phyloP scores from a whole-genome alignment of 2,329 filamentous ascomycete genomes.

The Arthrobotrys entomopaga region DNA sequence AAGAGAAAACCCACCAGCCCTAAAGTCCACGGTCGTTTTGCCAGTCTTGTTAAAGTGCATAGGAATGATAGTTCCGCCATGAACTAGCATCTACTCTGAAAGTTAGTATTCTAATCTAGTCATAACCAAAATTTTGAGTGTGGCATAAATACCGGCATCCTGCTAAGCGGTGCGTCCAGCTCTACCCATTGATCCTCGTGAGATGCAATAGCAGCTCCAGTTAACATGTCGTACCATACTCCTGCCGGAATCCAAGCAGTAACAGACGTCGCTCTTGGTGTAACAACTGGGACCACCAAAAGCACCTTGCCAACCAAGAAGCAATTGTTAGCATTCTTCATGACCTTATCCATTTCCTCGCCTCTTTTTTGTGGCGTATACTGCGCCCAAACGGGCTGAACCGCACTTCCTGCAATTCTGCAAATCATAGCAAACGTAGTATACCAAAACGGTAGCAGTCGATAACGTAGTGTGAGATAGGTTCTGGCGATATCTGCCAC shows the following conservation, averaged over 20 bases:
- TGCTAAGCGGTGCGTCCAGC: slow-evolving; percentile 21
- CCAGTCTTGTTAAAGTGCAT: slow-evolving; percentile 37
- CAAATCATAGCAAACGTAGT: slow-evolving; percentile 31
- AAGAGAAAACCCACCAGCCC: slow-evolving; percentile 29
- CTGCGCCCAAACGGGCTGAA: slow-evolving; percentile 47
- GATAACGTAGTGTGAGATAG: slow-evolving; percentile 39
- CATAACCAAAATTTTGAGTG: background rate
- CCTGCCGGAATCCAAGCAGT: slow-evolving; percentile 43
- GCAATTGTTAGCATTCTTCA: slow-evolving; percentile 27
- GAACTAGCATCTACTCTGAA: slow-evolving; percentile 16
- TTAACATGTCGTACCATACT: slow-evolving; percentile 38
- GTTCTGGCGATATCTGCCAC: slow-evolving; percentile 34
- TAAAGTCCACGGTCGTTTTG: slow-evolving; percentile 47
- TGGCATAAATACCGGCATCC: slow-evolving; percentile 39
- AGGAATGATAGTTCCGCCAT: slow-evolving; percentile 40
- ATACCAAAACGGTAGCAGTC: slow-evolving; percentile 53
- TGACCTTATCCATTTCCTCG: slow-evolving; percentile 18
- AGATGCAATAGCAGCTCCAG: slow-evolving; percentile 15
- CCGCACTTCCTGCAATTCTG: slow-evolving; percentile 26
- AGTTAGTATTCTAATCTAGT: slow-evolving; percentile 1
- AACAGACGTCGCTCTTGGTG: slow-evolving; percentile 14
- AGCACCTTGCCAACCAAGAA: slow-evolving; percentile 35
- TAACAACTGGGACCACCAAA: slow-evolving; percentile 36
- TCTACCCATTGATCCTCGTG: slow-evolving; percentile 19
- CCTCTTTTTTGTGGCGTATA: slow-evolving; percentile 17